Base-by-base conservation (phyloP, 2,329 filamentous ascomycete genomes). In the Metarhizium rileyi region DNA sequence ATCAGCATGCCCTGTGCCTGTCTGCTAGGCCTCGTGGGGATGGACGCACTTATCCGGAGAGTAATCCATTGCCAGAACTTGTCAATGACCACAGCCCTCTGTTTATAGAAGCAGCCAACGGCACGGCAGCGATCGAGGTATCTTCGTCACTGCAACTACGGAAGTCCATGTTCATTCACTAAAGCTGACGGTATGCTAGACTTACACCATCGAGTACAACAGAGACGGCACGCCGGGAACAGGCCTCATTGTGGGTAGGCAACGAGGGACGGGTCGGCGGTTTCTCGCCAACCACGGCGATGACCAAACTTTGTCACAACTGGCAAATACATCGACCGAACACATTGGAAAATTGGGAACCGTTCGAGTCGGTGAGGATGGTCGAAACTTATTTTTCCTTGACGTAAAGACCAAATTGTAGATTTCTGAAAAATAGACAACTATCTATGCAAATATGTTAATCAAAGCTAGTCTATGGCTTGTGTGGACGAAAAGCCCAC, bases 1-100 rank as follows among this genome's bases (percentile, higher is more conserved):
- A 85, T 58, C 80, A 86, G 58, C 75, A 85, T 57, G 80, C 74
- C 3, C 57, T 86, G 1, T 74, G 78, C 44, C 63, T 86, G 1
- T 82, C 79, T 0, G 70, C 65, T 0, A 55, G 63, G 9, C 73
- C 76, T 1, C 51, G 55, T 4, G 25, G 40, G 12, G 51, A 57
- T 20, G 38, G 30, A 2, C 47, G 46, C 1, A 6, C 2, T 0
- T 61, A 63, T 20, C 46, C 53, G 4, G 10, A 18, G 14, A n/a
- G 30, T 38, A 57, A 59, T n/a, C 55, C 49, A 30, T 45, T 52
- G 38, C 55, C 46, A n/a, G 42, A 16, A 5, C 28, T 25, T 27
- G 48, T 27, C 38, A 52, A 53, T 7, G 49, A 47, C 4, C 46
- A 47, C 22, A 46, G 53, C 1, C 60, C 59, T 0, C 42, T 8